Conservation (phyloP, 2,329 filamentous ascomycete genomes). For the Exophiala oligosperma region DNA sequence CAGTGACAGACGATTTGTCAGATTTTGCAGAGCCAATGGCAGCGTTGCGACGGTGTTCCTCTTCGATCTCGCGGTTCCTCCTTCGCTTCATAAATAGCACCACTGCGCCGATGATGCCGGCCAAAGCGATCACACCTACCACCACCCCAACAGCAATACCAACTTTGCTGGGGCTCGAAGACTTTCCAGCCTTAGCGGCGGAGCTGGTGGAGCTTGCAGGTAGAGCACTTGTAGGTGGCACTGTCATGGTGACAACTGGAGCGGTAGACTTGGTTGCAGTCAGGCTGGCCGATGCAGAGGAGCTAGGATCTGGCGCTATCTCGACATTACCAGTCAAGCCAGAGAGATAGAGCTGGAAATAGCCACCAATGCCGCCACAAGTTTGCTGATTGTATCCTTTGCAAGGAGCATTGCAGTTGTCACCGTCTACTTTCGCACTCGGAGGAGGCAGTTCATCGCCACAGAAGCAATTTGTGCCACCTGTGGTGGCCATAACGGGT, state of each 20-base stretch:
- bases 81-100: conserved; percentile 76
- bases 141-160: conserved; percentile 87
- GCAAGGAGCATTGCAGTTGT: conserved; percentile 66
- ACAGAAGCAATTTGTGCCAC: conserved; percentile 69
- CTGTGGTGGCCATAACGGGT: conserved; percentile 63
- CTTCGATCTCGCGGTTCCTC: conserved; percentile 74
- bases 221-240: conserved; percentile 35
- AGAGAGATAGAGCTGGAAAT: conserved; percentile 55
- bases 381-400: conserved; percentile 60
- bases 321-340: conserved; percentile 45
- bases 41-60: conserved; percentile 79
- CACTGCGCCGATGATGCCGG: conserved; percentile 64
- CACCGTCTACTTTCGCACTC: conserved; percentile 54
- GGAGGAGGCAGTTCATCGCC: conserved; percentile 66
- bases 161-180: conserved; percentile 65
- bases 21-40: conserved; percentile 68
- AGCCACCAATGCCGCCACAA: conserved; percentile 64
- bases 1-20: conserved; percentile 68
- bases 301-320: conserved; percentile 33
- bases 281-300: conserved; percentile 45
- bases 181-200: conserved; percentile 30
- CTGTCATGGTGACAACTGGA: conserved; percentile 29
- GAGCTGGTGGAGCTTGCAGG: conserved; percentile 29
- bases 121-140: conserved; percentile 72
- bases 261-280: conserved; percentile 31